These are phyloP conservation scores for Suillus subaureus DNA, from an alignment of 768 basidiomycete species.

Conservation along the genomic window DNA sequence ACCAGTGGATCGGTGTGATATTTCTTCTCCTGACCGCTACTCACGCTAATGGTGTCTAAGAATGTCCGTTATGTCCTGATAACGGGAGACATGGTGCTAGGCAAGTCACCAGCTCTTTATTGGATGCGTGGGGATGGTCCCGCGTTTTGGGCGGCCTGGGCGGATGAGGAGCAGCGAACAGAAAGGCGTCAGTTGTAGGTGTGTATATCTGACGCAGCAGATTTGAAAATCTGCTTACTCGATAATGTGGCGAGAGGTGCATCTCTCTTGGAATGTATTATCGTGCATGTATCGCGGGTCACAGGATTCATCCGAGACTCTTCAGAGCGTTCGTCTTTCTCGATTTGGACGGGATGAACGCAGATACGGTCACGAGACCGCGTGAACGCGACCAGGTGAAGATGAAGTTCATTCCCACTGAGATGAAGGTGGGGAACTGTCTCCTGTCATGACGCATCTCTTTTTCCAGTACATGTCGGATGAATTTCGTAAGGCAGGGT, in stretches of 20 bases:
- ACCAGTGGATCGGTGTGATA: constrained; percentile 65
- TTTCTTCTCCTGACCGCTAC: constrained; percentile 4
- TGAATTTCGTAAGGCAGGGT: constrained; percentile 29
- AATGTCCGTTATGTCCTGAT: constrained; percentile 84
- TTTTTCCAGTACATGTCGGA: constrained; percentile 5
- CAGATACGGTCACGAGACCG: not conserved
- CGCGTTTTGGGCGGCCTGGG: constrained; percentile 79
- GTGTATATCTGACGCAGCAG: not conserved
- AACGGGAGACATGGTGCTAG: constrained; percentile 68
- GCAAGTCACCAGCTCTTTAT: constrained; percentile 65
- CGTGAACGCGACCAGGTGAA: not conserved
- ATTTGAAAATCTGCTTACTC: not conserved
- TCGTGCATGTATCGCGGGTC: not conserved
- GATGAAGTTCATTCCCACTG: not conserved
- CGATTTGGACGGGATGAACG: not conserved
- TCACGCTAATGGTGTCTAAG: constrained; percentile 39
- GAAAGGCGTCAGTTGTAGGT: constrained; percentile 18
- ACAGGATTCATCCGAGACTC: not conserved
- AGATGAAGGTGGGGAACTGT: constrained; percentile 6
- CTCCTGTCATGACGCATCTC: not conserved
- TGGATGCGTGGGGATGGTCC: constrained; percentile 71
- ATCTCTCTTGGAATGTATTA: not conserved
- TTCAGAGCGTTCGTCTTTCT: not conserved
- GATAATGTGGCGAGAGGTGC: not conserved
- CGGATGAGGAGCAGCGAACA: constrained; percentile 55